Conservation (phyloP, 129 eudicot species). For the Centaurea solstitialis region DNA sequence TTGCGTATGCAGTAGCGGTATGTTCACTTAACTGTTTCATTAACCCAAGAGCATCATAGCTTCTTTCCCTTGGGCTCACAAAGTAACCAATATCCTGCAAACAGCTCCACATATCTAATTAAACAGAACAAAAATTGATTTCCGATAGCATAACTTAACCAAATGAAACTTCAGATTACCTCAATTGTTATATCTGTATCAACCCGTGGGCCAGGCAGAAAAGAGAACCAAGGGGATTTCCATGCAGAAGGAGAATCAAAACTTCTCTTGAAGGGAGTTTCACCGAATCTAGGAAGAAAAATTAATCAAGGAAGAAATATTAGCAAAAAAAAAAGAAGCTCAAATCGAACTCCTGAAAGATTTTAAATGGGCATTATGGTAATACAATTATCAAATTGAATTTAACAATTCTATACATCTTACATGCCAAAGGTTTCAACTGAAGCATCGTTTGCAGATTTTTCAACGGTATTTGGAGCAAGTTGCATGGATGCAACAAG, state of each 20-base stretch:
- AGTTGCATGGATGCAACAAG: constrained; percentile 29
- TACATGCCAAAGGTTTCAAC: constrained; percentile 60
- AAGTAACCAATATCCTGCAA: constrained; percentile 81
- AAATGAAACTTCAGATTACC: constrained; percentile 37
- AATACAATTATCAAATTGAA: not conserved
- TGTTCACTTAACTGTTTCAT: constrained; percentile 88
- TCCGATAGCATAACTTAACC: not conserved
- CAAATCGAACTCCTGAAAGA: not conserved
- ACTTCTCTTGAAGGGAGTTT: constrained; percentile 73
- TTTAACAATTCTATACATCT: constrained; percentile 24
- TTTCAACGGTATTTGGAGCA: constrained; percentile 43
- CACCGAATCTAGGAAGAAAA: constrained; percentile 53
- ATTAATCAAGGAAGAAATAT: not conserved
- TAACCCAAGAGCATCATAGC: constrained; percentile 85
- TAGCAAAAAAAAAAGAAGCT: not conserved
- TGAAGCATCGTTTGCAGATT: constrained; percentile 38
- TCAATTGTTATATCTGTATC: constrained; percentile 86
- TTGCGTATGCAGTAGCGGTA: constrained; percentile 77
- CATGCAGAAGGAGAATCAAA: constrained; percentile 96
- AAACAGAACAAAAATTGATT: not conserved
- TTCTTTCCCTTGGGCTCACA: constrained; percentile 77
- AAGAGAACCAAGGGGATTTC: constrained; percentile 97
- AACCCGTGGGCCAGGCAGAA: constrained; percentile 70
- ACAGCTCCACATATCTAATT: not conserved
- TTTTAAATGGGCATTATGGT: not conserved